Base-by-base conservation (phyloP, 192 early-diverging fungal genomes). In the Backusella australiensis region DNA sequence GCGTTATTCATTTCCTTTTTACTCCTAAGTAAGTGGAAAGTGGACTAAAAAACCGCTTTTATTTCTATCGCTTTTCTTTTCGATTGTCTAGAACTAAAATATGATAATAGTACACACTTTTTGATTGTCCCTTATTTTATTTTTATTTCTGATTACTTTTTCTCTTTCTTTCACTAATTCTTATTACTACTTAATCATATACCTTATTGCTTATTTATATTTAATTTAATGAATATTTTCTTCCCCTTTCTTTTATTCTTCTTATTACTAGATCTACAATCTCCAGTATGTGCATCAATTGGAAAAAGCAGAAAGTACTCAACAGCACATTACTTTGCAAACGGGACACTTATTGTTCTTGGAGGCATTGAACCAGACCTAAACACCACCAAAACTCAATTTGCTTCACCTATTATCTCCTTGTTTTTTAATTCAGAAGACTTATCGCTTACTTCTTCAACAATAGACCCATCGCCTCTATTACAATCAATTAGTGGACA, bases 1-100 rank as follows among this genome's bases (percentile, higher is more conserved):
- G 56, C 56, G n/a, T 63, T 63, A 63, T 63, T 63, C 56, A 63
- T 63, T 63, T 63, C 56, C 56, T 63, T 63, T 63, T 63, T 63
- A 12, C 26, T 63, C 26, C 26, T 63, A 63, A 49, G 29, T 14
- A 63, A 29, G 23, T 4, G 56, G 12, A 63, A 63, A 63, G 12
- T 63, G 26, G 56, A 9, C 26, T 63, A 63, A 63, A 63, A 63
- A 56, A 21, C 8, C 7, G 8, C 53, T 56, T 56, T 56, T 56
- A 23, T 56, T 56, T 56, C 26, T 21, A 56, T 21, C n/a, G 19
- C 49, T 53, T 52, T 53, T 21, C 21, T 12, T 29, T 29, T 63
- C 4, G 23, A 63, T 63, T 63, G 56, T 63, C 56, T 63, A 63
- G 56, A 63, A 63, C 56, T 63, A 63, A 29, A 63, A 29, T 63